Base-by-base conservation (phyloP, 2,329 filamentous ascomycete species). In the Kalaharituber pfeilii region DNA sequence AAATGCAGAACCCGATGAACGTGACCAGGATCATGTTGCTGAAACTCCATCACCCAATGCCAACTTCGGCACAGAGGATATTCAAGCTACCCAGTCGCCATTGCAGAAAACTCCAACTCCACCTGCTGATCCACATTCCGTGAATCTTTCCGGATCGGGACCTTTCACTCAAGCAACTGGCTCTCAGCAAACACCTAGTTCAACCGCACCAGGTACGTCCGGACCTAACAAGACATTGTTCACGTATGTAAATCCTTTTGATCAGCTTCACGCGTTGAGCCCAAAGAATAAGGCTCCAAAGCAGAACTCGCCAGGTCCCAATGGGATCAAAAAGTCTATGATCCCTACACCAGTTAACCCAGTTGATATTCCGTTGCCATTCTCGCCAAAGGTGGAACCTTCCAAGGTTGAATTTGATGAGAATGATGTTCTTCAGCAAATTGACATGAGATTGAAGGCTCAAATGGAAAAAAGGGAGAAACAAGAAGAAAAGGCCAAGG, bases 241-340 rank as follows among this genome's bases (percentile, higher is more conserved):
- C 66, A 83, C 75, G 26, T 84, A 84, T 67, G 74, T 80, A 62
- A 85, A 85, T 62, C 81, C 81, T 1, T 85, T 85, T 62, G 80
- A 84, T 55, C 75, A 82, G 63, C 70, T 85, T 57, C 76, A 79
- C 55, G 78, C 79, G 44, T 79, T 79, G 2, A 82, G 79, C 57
- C 78, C 79, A 33, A 75, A 76, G 52, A 78, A 77, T 59, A 71
- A 70, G 53, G 75, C 74, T 25, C 72, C 75, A n/a, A 73, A 74
- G 28, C 53, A 53, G 30, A 59, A 47, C 25, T 47, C 56, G 4
- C 53, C 58, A 29, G 58, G 25, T 39, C 58, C 57, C 13, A 22
- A 50, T 39, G 59, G 55, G 4, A 25, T 47, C 3, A 47, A 22
- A 22, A 47, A 47, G 22, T 13, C 18, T 22, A 22, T 47, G 42